Conservation (phyloP, 495 filamentous ascomycete species). For the Penicillium canariense region DNA sequence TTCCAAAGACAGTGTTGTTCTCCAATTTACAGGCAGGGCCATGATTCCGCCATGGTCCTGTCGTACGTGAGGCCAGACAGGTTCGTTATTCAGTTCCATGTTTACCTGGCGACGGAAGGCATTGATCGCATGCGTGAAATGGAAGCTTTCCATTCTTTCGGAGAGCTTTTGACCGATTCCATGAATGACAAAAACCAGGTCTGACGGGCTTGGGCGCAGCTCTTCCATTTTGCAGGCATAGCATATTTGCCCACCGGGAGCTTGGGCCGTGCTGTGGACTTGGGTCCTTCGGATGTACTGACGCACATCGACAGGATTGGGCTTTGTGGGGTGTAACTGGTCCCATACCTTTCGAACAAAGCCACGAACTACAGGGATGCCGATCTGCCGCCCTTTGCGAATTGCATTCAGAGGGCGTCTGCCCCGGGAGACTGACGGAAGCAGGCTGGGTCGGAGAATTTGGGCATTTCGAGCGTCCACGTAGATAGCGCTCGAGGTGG, state of each 20-base stretch:
- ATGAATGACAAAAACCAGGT: conserved; percentile 86
- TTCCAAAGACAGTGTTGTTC: conserved; percentile 79
- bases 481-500: conserved; percentile 77
- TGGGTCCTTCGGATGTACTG: conserved; percentile 47
- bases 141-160: conserved; percentile 90
- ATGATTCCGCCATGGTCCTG: conserved; percentile 68
- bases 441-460: conserved; percentile 72
- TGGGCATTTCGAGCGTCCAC: conserved; percentile 72
- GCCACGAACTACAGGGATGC: conserved; percentile 81
- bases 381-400: conserved; percentile 75
- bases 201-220: conserved; percentile 71
- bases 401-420: conserved; percentile 79
- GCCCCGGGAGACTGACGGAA: conserved; percentile 77
- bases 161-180: conserved; percentile 98
- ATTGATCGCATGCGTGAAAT: conserved; percentile 95
- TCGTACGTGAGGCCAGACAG: conserved; percentile 70
- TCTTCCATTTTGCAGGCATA: conserved; percentile 55
- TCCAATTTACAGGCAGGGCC: conserved; percentile 86
- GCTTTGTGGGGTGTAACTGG: conserved; percentile 63
- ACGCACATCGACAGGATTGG: conserved; percentile 44
- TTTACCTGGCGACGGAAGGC: conserved; percentile 84
- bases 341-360: conserved; percentile 79
- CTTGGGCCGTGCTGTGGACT: conserved; percentile 24
- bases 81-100: conserved; percentile 71
- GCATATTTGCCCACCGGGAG: conserved; percentile 41